A percentile compares a stretch with the other conserved stretches of the same genome.
Conservation (phyloP, 2,329 filamentous ascomycete species). For the Drechslerella stenobrocha region DNA sequence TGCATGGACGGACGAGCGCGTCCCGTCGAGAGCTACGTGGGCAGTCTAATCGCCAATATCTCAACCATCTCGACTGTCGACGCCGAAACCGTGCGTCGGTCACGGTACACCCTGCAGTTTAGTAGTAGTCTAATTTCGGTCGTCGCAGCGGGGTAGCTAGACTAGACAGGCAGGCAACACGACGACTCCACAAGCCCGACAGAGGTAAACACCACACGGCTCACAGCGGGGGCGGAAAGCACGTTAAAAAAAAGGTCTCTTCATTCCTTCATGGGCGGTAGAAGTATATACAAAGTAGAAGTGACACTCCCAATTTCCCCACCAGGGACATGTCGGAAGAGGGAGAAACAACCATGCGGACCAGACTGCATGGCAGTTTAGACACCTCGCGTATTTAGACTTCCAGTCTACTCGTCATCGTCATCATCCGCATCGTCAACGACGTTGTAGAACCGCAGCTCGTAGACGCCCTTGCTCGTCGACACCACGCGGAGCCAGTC, state of each 20-base stretch:
- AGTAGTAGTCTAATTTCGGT: background rate
- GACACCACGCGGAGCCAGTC: slow-evolving; percentile 99
- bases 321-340: no score
- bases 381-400: no score
- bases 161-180: no score
- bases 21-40: slow-evolving; percentile 1
- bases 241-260: no score
- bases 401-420: slow-evolving; percentile 94
- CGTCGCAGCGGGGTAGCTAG: background rate
- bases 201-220: no score
- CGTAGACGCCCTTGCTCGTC: slow-evolving; percentile 96
- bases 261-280: no score
- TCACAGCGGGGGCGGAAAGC: no score
- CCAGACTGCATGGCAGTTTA: no score
- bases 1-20: background rate
- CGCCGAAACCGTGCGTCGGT: background rate
- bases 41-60: background rate
- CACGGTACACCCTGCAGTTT: background rate
- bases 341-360: no score
- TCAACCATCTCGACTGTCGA: background rate
- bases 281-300: no score
- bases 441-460: slow-evolving; percentile 99
- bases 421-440: slow-evolving; percentile 97
- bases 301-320: no score
- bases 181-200: no score